phyloP scores from a whole-genome alignment of 2,329 filamentous ascomycete genomes.

The Phoma herbarum region DNA sequence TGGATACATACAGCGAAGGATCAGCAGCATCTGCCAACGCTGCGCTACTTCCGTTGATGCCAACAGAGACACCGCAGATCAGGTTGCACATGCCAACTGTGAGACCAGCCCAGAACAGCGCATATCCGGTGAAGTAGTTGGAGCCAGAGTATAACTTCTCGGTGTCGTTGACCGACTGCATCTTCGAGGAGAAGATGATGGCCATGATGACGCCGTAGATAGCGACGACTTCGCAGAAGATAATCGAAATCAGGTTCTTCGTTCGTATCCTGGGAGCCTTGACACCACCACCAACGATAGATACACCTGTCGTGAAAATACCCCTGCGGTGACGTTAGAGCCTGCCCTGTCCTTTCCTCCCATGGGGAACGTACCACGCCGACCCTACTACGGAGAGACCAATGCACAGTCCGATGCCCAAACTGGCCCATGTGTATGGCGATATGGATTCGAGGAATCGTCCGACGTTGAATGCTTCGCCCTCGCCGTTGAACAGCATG shows the following conservation, averaged over 20 bases:
- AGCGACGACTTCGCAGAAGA: conserved; percentile 99
- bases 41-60: conserved; percentile 97
- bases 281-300: conserved; percentile 95
- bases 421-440: conserved; percentile 89
- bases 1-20: conserved; percentile 75
- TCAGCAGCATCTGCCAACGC: conserved; percentile 96
- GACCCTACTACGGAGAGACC: conserved; percentile 95
- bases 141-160: conserved; percentile 74
- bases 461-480: conserved; percentile 96
- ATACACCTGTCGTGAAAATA: conserved; percentile 97
- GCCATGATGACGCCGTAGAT: conserved; percentile 99
- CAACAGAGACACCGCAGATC: conserved; percentile 94
- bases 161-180: conserved; percentile 72
- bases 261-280: conserved; percentile 97
- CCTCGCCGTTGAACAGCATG: conserved; percentile 97
- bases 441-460: conserved; percentile 93
- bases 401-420: conserved; percentile 94
- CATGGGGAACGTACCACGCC: conserved; percentile 75
- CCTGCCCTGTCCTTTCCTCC: background rate
- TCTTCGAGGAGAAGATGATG: conserved; percentile 94
- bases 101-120: conserved; percentile 93
- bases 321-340: conserved; percentile 69
- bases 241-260: conserved; percentile 99
- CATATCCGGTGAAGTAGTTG: conserved; percentile 94
- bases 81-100: conserved; percentile 96